Evolutionary conservation across 2,329 filamentous ascomycete genomes (phyloP).

Genomic region (Pseudocercospora crystallina): DNA sequence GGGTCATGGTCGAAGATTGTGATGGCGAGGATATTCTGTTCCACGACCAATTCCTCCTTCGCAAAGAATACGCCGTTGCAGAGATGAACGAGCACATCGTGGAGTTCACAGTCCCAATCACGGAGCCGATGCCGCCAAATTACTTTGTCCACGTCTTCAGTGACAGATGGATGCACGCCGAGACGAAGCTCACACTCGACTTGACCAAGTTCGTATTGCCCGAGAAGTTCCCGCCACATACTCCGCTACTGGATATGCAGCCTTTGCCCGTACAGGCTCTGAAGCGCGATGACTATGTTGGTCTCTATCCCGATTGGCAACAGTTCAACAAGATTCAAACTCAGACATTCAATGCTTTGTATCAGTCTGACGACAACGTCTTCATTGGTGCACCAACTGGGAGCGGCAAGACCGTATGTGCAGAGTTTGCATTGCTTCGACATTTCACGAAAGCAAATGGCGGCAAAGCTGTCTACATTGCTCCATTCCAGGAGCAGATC

Average conservation of each 20-base stretch:
- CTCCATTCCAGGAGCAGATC: slow-evolving; percentile 90
- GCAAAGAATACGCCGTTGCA: slow-evolving; percentile 79
- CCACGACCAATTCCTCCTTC: slow-evolving; percentile 89
- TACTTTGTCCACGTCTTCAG: slow-evolving; percentile 96
- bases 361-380: slow-evolving; percentile 87
- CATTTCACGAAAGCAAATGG: slow-evolving; percentile 75
- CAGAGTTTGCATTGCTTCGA: slow-evolving; percentile 85
- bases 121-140: slow-evolving; percentile 96
- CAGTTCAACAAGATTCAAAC: slow-evolving; percentile 98
- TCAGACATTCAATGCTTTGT: slow-evolving; percentile 92
- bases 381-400: slow-evolving; percentile 91
- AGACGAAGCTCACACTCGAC: slow-evolving; percentile 87
- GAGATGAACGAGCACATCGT: slow-evolving; percentile 93
- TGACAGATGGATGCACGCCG: slow-evolving; percentile 97
- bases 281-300: slow-evolving; percentile 79
- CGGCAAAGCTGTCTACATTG: slow-evolving; percentile 87
- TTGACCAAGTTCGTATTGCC: slow-evolving; percentile 94
- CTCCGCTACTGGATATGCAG: slow-evolving; percentile 86
- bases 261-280: slow-evolving; percentile 84
- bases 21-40: slow-evolving; percentile 95
- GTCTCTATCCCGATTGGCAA: slow-evolving; percentile 78
- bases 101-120: slow-evolving; percentile 94
- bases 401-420: slow-evolving; percentile 94
- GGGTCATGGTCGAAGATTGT: slow-evolving; percentile 96
- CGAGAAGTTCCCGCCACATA: slow-evolving; percentile 93